Evolutionary conservation across 305 asterid genomes (phyloP).

Genomic region (Fraxinus sp.): DNA sequence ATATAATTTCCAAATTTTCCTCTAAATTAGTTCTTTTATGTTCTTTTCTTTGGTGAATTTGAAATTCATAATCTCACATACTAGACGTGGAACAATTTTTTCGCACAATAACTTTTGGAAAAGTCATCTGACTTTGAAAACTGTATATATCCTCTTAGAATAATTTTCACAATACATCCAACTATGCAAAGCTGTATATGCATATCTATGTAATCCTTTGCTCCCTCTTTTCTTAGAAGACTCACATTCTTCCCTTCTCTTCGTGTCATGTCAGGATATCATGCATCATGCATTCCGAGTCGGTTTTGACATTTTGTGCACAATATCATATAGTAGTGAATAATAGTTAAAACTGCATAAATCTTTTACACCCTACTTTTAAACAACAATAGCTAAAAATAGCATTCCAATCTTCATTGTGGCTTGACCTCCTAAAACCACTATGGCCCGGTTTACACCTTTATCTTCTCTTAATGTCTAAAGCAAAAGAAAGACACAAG

Average conservation of each 20-base stretch:
- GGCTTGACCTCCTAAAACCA: not conserved
- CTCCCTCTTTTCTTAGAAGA: not conserved
- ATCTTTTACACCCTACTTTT: not conserved
- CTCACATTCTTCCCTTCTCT: not conserved
- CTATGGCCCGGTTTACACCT: not conserved
- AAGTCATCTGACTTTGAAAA: slow-evolving; percentile 1
- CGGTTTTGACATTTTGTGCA: not conserved
- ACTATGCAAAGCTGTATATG: slow-evolving; percentile 5
- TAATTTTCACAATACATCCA: slow-evolving; percentile 9
- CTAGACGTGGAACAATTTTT: not conserved
- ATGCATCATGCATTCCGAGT: not conserved
- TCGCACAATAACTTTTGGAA: not conserved
- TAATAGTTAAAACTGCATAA: not conserved
- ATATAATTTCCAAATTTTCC: slow-evolving; percentile 5
- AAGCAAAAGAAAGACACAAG: not conserved
- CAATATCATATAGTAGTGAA: not conserved
- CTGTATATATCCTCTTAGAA: not conserved
- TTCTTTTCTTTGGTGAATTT: not conserved
- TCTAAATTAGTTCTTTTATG: slow-evolving; percentile 9
- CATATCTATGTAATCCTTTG: not conserved
- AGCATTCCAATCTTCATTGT: not conserved
- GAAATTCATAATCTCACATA: not conserved
- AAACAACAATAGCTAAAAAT: not conserved
- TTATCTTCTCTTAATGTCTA: not conserved
- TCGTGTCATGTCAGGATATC: not conserved